Base-by-base conservation (phyloP, 2,329 filamentous ascomycete species). In the Exutisphaerella laricina region DNA sequence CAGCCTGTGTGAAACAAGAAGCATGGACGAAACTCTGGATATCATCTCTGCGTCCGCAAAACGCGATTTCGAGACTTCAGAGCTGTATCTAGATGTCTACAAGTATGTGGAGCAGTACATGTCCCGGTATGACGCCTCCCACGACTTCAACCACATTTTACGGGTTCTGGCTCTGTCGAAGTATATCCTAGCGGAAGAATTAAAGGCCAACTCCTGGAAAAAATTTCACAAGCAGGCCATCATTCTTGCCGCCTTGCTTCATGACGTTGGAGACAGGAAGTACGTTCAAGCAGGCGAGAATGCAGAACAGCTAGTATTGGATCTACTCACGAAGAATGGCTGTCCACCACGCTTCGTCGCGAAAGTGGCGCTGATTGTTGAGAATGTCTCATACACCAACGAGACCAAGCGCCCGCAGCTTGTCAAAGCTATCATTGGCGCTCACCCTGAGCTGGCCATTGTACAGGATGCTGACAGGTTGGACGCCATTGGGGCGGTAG, bases 391-490 rank as follows among this genome's bases (percentile, higher is more conserved):
- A 49, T 95, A 87, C 69, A 82, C 78, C 3, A 74, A 76, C 51
- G 89, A 96, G 65, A 70, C 78, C 36, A 77, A 76, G 55, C 72
- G 88, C 58, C 82, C 83, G 1, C 54, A 62, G 20, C 66, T 68
- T 9, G 80, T 87, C 6, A 65, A 64, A n/a, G 64, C 68, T 1
- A 70, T 89, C n/a, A 70, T 94, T n/a, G 61, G 60, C 4, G 59
- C 67, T 21, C 71, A 85, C 61, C 86, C 86, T 1, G 87, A 92
- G 63, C 70, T 92, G 23, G 88, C 79, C 0, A 78, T 94, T 35
- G 88, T 96, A 22, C 89, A 96, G 67, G 90, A 96, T 64, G 89
- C 89, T 3, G 90, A 96, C 68, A 75, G 89, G 5, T 71, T 97
- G n/a, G 90, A 97, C 66, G 85, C 88, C 3, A 81, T 96, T 37